phyloP scores from a whole-genome alignment of 495 filamentous ascomycete genomes.

The Aspergillus egyptiacus region DNA sequence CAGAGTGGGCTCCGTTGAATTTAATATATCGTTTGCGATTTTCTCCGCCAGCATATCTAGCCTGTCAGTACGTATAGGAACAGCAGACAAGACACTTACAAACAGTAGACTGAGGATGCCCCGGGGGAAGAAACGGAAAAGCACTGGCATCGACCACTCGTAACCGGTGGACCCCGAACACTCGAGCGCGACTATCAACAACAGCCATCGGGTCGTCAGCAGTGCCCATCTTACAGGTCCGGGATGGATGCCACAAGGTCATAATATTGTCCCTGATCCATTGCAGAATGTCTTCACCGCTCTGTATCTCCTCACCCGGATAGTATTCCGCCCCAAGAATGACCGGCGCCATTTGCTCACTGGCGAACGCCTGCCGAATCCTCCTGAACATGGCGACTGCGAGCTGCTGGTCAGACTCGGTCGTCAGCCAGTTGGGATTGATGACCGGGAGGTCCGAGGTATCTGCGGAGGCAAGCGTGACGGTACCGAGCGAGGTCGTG shows the following conservation, averaged over 20 bases:
- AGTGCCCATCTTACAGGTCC: constrained; percentile 48
- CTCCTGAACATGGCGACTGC: constrained; percentile 49
- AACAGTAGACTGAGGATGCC: constrained; percentile 48
- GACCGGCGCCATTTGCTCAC: constrained; percentile 30
- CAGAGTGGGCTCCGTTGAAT: no score
- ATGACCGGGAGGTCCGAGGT: constrained; percentile 47
- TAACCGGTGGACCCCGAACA: constrained; percentile 46
- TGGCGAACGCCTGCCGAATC: constrained; percentile 33
- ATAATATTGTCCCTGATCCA: constrained; percentile 35
- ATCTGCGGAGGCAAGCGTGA: constrained; percentile 42
- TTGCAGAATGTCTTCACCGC: constrained; percentile 47
- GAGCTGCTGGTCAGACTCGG: constrained; percentile 50
- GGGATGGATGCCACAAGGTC: constrained; percentile 50
- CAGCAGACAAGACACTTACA: constrained; percentile 30
- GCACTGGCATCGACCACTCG: constrained; percentile 56
- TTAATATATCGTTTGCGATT: constrained; percentile 50
- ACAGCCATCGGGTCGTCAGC: constrained; percentile 45
- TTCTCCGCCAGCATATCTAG: constrained; percentile 55
- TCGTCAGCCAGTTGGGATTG: constrained; percentile 49
- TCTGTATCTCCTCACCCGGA: constrained; percentile 43
- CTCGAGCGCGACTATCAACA: constrained; percentile 45
- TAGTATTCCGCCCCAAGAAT: constrained; percentile 43
- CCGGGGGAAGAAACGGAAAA: constrained; percentile 52
- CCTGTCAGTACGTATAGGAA: constrained; percentile 3
- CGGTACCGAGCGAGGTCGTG: constrained; percentile 47